Base-by-base conservation (phyloP, 441 rosid species). In the Capsella rubella region DNA sequence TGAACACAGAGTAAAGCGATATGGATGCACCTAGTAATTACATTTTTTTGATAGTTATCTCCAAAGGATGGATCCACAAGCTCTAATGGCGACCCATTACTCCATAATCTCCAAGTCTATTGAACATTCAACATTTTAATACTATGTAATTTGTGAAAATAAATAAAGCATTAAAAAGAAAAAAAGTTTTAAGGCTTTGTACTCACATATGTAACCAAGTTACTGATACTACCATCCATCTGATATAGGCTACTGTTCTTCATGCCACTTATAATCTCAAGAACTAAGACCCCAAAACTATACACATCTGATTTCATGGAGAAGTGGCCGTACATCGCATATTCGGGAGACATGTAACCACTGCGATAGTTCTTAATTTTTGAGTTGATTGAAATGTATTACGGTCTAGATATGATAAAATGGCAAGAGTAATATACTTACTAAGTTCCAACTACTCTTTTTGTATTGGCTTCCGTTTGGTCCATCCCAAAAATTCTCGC, bases 11-110 rank as follows among this genome's bases (percentile, higher is more conserved):
- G 27, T 11, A 64, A 45, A 72, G 71, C 87, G 4, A 90, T 64
- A 45, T 90, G 90, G 39, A 86, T 86, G 83, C 64, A 56, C 21
- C 84, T 69, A 0, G 58, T 35, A 4, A 84, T 80, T 64, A 86
- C 83, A 9, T 67, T 45, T 58, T 25, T 18, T 14, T 72, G 70
- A 69, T 53, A 79, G 0, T 75, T 58, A 18, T 64, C 71, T 11
- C 39, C 57, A 28, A 79, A 32, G 13, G 39, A 75, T 0, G 82
- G 77, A 79, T 83, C 86, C 56, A 79, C 27, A 5, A 83, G 37
- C 40, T 79, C 65, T 72, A 75, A 29, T 8, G 68, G 61, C 3
- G 45, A 16, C 42, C 61, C 75, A 51, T 51, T 71, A 34, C 27
- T 61, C 75, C 83, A 82, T 1, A 68, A 66, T 40, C 68, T 77